Conservation (phyloP, 176 grass and related monocot species). For the Oryza meridionalis region DNA sequence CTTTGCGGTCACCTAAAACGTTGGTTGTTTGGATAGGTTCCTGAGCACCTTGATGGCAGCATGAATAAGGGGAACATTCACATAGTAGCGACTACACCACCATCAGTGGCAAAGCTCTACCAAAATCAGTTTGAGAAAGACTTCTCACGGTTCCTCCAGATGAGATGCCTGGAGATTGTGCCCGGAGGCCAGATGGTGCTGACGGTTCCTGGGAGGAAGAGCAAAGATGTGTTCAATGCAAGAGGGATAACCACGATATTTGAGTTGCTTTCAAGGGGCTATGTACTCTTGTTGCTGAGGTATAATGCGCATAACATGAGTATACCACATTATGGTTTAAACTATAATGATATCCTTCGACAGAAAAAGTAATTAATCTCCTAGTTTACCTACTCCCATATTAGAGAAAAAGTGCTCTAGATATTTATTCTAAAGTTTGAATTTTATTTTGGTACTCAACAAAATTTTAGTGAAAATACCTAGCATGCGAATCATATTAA, state of each 20-base stretch:
- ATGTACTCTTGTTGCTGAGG: conserved; percentile 38
- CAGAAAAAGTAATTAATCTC: no score
- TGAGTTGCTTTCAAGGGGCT: conserved; percentile 39
- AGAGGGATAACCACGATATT: neutral
- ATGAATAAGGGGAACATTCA: conserved; percentile 43
- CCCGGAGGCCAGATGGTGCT: conserved; percentile 33
- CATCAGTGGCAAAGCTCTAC: conserved; percentile 33
- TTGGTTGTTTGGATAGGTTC: conserved; percentile 13
- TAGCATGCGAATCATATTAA: no score
- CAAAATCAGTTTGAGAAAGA: conserved; percentile 46
- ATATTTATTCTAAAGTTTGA: no score
- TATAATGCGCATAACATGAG: neutral
- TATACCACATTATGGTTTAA: no score
- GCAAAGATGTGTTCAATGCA: neutral
- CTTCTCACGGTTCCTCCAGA: conserved; percentile 39
- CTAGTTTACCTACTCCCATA: no score
- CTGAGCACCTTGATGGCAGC: conserved; percentile 20
- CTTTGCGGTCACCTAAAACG: neutral
- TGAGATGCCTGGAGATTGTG: conserved; percentile 23
- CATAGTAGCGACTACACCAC: conserved; percentile 25
- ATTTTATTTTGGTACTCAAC: no score
- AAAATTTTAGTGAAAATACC: no score
- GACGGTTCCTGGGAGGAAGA: conserved; percentile 43
- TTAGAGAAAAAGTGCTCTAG: no score
- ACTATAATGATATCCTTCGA: no score